Evolutionary conservation across 2,329 filamentous ascomycete species (phyloP).

Genomic region (Aspergillus sp.): DNA sequence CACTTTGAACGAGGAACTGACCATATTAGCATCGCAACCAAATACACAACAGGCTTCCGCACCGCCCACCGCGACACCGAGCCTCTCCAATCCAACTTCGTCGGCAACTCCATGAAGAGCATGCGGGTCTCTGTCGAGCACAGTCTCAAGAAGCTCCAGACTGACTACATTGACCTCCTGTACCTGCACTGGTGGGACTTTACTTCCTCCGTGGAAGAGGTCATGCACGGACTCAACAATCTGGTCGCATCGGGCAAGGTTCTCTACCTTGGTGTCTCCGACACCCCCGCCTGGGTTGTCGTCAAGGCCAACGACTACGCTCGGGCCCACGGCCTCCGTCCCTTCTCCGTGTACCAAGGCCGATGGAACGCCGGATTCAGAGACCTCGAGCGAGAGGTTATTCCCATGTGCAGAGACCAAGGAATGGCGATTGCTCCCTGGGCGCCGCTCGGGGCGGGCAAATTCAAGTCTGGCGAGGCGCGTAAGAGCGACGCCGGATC

Average conservation of each 20-base stretch:
- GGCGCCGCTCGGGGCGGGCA: conserved; percentile 11
- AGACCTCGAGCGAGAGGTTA: conserved; percentile 15
- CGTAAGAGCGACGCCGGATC: background rate
- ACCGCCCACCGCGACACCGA: conserved; percentile 40
- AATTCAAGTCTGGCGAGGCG: conserved; percentile 10
- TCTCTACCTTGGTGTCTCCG: conserved; percentile 16
- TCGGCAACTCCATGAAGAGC: conserved; percentile 48
- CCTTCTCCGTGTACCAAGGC: conserved; percentile 14
- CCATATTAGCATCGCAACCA: conserved; percentile 58
- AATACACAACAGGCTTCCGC: conserved; percentile 63
- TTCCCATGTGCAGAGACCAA: conserved; percentile 16
- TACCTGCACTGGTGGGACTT: conserved; percentile 20
- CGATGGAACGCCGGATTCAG: conserved; percentile 13
- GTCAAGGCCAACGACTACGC: conserved; percentile 18
- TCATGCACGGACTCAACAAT: conserved; percentile 16
- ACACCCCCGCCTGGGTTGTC: conserved; percentile 15
- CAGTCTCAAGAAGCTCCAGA: conserved; percentile 53
- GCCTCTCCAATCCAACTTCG: conserved; percentile 38
- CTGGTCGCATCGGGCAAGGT: conserved; percentile 14
- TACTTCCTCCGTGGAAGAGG: conserved; percentile 14
- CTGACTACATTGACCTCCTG: conserved; percentile 48
- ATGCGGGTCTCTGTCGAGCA: conserved; percentile 48
- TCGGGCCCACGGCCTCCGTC: conserved; percentile 12
- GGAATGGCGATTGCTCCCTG: conserved; percentile 18
- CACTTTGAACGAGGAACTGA: background rate